Conservation (phyloP, 176 grass and related monocot genomes). For the Musa acuminata region DNA sequence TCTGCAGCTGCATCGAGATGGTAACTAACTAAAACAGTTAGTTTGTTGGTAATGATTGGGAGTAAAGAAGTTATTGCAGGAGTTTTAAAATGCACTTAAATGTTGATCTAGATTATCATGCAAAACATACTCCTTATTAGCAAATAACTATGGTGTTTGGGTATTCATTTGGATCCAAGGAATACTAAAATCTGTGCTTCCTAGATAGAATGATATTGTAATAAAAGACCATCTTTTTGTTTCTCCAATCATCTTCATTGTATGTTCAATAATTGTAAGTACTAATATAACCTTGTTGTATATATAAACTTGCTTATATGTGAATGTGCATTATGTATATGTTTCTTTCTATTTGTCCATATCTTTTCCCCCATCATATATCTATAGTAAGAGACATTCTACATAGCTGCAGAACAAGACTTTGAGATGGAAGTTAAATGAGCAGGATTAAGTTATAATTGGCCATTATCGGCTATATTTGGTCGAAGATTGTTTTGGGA, state of each 20-base stretch:
- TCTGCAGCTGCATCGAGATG: constrained; percentile 88
- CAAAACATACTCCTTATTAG: no score
- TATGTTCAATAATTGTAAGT: not conserved
- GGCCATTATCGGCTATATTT: not conserved
- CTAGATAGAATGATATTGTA: no score
- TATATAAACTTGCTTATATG: no score
- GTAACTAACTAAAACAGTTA: constrained; percentile 35
- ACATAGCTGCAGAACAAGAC: not conserved
- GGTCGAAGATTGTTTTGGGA: not conserved
- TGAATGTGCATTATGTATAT: not conserved
- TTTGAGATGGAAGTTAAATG: not conserved
- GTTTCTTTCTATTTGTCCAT: not conserved
- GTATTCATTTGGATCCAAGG: no score
- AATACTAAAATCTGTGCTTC: no score
- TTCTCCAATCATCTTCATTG: no score
- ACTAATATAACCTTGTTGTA: not conserved
- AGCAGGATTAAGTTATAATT: not conserved
- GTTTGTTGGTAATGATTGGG: not conserved
- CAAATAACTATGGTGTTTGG: not conserved
- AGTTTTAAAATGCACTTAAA: not conserved
- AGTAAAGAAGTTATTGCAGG: not conserved
- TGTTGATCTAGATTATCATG: no score
- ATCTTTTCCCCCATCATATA: not conserved
- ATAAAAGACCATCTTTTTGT: no score
- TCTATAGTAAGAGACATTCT: not conserved